These are phyloP conservation scores for Botrytis elliptica DNA, from an alignment of 2,329 filamentous ascomycete genomes.

Conservation along the genomic window DNA sequence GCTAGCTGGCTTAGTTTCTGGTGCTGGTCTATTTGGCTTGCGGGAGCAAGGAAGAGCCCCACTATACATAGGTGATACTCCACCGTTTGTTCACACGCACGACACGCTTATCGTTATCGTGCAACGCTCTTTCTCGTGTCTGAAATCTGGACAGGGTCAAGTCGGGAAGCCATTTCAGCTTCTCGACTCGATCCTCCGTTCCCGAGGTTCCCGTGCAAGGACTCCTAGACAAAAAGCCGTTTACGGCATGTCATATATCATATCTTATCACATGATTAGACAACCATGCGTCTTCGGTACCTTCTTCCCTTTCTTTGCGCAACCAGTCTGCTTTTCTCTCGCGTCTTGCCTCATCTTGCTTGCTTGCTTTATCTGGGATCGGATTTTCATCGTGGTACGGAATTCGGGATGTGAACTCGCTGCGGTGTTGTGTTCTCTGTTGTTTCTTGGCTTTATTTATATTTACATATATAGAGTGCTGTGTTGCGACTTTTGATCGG, in stretches of 20 bases:
- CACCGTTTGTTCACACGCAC: background rate
- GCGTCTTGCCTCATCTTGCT: background rate
- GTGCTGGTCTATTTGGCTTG: background rate
- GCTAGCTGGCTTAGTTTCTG: background rate
- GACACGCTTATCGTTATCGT: constrained; percentile 9
- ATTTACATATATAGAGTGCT: background rate
- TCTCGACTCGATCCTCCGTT: background rate
- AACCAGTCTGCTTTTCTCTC: background rate
- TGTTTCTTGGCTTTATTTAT: background rate
- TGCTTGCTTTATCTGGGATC: constrained; percentile 1
- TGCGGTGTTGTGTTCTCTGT: background rate
- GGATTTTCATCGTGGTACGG: background rate
- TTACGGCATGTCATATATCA: background rate
- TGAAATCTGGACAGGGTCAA: background rate
- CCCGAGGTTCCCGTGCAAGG: background rate
- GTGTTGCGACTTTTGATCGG: background rate
- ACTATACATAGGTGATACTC: background rate
- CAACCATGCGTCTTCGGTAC: background rate
- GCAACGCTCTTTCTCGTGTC: background rate
- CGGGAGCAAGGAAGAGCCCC: background rate
- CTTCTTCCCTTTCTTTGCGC: background rate
- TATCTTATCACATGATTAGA: constrained; percentile 9
- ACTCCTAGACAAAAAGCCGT: background rate
- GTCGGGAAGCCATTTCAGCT: background rate
- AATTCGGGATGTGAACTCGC: background rate